A percentile compares a stretch with the other conserved stretches of the same genome.
Evolutionary conservation across 306 rosid genomes (phyloP).

Genomic region (Pyrus communis): DNA sequence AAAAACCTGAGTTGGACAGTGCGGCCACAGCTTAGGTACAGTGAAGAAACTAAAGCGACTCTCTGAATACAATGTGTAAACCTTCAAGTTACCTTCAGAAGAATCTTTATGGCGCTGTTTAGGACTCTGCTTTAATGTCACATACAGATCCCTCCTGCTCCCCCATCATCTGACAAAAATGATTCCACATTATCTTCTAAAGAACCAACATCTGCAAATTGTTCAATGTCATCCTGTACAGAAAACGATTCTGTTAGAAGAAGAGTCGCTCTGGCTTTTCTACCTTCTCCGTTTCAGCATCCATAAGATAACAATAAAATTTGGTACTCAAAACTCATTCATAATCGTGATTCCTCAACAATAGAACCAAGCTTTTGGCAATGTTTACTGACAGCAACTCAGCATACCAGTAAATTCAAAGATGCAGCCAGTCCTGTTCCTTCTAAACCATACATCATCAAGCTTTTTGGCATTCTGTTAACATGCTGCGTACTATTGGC

Average conservation of each 20-base stretch:
- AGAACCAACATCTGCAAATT: constrained; percentile 81
- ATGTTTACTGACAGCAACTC: neutral
- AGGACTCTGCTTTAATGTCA: constrained; percentile 50
- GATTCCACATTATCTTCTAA: constrained; percentile 89
- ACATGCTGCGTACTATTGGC: constrained; percentile 64
- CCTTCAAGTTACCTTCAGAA: constrained; percentile 52
- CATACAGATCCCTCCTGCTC: constrained; percentile 71
- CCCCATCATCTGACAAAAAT: constrained; percentile 79
- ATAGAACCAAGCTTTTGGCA: neutral
- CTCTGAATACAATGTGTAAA: neutral
- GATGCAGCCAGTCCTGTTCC: constrained; percentile 77
- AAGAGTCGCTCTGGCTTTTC: neutral
- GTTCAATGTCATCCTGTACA: constrained; percentile 80
- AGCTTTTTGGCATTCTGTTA: constrained; percentile 57
- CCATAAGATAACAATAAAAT: neutral
- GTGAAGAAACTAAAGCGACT: neutral
- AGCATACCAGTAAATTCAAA: constrained; percentile 75
- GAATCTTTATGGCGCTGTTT: constrained; percentile 60
- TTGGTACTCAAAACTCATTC: neutral
- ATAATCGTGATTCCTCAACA: neutral
- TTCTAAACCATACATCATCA: constrained; percentile 70
- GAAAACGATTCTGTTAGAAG: constrained; percentile 8
- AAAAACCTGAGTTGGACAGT: constrained; percentile 46
- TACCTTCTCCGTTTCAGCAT: neutral
- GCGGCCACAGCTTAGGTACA: constrained; percentile 12